These are phyloP conservation scores for Saccharomyces hybrid DNA, from an alignment of 1,139 yeast genomes.

Conservation along the genomic window DNA sequence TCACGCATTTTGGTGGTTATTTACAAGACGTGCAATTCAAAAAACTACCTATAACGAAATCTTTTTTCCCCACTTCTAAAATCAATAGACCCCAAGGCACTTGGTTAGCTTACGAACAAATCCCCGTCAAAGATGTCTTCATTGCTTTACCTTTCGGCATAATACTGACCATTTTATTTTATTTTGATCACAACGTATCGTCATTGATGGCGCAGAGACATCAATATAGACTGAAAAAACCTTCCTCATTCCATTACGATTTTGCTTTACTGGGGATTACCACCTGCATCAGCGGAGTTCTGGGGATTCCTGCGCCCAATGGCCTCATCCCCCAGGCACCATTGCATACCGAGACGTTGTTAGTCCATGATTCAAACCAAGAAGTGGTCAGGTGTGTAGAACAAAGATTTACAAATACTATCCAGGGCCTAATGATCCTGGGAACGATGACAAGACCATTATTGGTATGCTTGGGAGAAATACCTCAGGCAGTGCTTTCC, in stretches of 20 bases:
- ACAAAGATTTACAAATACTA: slow-evolving; percentile 76
- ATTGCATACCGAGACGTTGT: slow-evolving; percentile 71
- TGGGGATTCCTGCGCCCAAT: slow-evolving; percentile 94
- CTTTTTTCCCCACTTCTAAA: slow-evolving; percentile 69
- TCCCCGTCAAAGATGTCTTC: slow-evolving; percentile 68
- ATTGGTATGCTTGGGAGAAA: slow-evolving; percentile 64
- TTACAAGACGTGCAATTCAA: slow-evolving; percentile 47
- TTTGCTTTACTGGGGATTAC: slow-evolving; percentile 75
- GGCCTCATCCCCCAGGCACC: slow-evolving; percentile 98
- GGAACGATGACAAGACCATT: slow-evolving; percentile 90
- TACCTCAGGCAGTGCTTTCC: slow-evolving; percentile 92
- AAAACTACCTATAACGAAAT: slow-evolving; percentile 58
- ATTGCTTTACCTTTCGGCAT: slow-evolving; percentile 90
- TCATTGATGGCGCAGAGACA: slow-evolving; percentile 85
- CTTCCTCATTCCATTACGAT: slow-evolving; percentile 91
- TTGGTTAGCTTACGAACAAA: slow-evolving; percentile 52
- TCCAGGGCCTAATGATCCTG: slow-evolving; percentile 75
- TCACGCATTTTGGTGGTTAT: slow-evolving; percentile 84
- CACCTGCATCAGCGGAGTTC: slow-evolving; percentile 76
- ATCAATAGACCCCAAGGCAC: slow-evolving; percentile 21
- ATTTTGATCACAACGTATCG: slow-evolving; percentile 95
- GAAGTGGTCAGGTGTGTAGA: slow-evolving; percentile 63
- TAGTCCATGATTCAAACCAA: slow-evolving; percentile 46
- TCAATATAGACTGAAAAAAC: slow-evolving; percentile 73
- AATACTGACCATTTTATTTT: slow-evolving; percentile 72